These are phyloP conservation scores for Diplosphaera chodatii DNA, from an alignment of 139 green algal genomes.

Conservation along the genomic window DNA sequence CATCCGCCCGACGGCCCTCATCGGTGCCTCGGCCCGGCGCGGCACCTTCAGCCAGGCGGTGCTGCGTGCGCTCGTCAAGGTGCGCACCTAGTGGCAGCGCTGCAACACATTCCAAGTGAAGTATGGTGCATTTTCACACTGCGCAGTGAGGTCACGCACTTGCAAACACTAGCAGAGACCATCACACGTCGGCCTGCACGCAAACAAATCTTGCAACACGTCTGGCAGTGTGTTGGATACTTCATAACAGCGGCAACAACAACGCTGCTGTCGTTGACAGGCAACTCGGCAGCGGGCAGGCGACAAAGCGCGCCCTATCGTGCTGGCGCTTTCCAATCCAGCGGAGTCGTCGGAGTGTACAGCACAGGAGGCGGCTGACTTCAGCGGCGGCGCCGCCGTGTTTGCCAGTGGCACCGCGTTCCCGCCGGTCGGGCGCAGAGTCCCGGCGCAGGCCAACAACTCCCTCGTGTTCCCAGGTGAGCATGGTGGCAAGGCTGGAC, in stretches of 20 bases:
- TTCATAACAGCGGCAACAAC: too few species aligned
- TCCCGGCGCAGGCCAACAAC: slow-evolving; percentile 33
- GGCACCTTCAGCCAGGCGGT: slow-evolving; percentile 25
- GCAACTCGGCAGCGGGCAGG: neutral
- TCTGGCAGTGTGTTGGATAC: too few species aligned
- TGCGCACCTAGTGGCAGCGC: too few species aligned
- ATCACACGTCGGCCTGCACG: too few species aligned
- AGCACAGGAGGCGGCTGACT: slow-evolving; percentile 22
- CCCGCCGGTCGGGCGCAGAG: neutral
- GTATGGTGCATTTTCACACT: too few species aligned
- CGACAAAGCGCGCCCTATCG: slow-evolving; percentile 11
- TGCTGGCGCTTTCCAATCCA: slow-evolving; percentile 38
- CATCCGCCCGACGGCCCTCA: slow-evolving; percentile 47
- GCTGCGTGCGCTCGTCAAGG: slow-evolving; percentile 17
- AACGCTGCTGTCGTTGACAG: neutral
- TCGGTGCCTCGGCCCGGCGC: slow-evolving; percentile 50
- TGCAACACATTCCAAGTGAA: too few species aligned
- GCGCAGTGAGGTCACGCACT: too few species aligned
- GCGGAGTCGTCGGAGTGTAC: slow-evolving; percentile 30
- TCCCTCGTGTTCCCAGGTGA: slow-evolving; percentile 34
- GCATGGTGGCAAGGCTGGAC: too few species aligned
- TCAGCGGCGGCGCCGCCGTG: slow-evolving; percentile 12
- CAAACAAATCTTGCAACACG: too few species aligned
- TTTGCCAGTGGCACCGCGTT: slow-evolving; percentile 35
- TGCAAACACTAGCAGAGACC: too few species aligned